These are phyloP conservation scores for Linum usitatissimum DNA, from an alignment of 345 rosid genomes.

Conservation along the genomic window DNA sequence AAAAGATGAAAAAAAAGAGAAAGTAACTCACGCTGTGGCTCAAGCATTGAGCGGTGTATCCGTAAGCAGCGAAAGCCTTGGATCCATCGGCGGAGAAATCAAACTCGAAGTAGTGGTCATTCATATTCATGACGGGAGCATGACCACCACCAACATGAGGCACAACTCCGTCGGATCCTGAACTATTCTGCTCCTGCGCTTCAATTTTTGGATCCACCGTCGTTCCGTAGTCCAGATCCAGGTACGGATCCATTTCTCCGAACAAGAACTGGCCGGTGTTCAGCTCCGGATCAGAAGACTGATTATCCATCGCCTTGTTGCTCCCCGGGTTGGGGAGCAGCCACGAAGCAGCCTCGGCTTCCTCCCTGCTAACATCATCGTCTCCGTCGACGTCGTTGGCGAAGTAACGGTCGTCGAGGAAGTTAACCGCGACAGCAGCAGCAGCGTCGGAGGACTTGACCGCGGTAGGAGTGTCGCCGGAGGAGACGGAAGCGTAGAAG, in stretches of 20 bases:
- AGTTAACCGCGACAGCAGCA: slow-evolving; percentile 24
- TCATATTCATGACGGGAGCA: slow-evolving; percentile 23
- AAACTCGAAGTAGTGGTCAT: slow-evolving; percentile 44
- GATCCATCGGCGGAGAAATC: slow-evolving; percentile 39
- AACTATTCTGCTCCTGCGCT: slow-evolving; percentile 57
- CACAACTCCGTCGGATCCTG: slow-evolving; percentile 81
- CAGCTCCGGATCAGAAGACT: slow-evolving; percentile 31
- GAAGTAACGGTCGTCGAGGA: slow-evolving; percentile 37
- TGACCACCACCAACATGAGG: slow-evolving; percentile 39
- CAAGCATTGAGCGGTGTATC: slow-evolving; percentile 34
- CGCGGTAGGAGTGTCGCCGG: slow-evolving; percentile 19
- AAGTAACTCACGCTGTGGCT: slow-evolving; percentile 57
- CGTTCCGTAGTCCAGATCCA: slow-evolving; percentile 55
- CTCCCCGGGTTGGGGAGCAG: slow-evolving; percentile 44
- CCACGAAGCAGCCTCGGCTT: slow-evolving; percentile 84
- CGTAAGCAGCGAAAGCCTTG: slow-evolving; percentile 32
- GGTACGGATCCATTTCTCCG: slow-evolving; percentile 61
- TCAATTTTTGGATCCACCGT: slow-evolving; percentile 55
- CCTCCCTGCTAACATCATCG: slow-evolving; percentile 54
- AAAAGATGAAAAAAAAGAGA: background rate
- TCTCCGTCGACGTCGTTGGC: slow-evolving; percentile 33
- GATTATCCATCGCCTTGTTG: slow-evolving; percentile 21
- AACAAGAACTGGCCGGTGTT: slow-evolving; percentile 61
- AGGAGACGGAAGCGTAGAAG: slow-evolving; percentile 46
- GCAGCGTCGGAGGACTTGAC: slow-evolving; percentile 5